Evolutionary conservation across 441 rosid species (phyloP).

Genomic region (Breynia disticha): DNA sequence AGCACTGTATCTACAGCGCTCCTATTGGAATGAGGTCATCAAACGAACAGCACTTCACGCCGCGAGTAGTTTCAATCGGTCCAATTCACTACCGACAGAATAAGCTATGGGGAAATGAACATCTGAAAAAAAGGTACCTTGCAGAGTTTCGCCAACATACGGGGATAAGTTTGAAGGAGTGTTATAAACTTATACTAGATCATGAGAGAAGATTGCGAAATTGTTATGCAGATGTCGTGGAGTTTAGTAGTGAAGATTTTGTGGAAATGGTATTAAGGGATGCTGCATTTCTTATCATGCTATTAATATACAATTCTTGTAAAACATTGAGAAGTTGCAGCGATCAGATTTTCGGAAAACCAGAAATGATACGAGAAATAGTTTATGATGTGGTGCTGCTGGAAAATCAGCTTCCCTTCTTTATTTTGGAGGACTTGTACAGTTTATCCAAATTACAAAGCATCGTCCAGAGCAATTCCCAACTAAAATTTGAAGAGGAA

Average conservation of each 20-base stretch:
- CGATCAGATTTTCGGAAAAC: neutral
- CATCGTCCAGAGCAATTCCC: neutral
- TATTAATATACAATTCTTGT: neutral
- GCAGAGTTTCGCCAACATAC: neutral
- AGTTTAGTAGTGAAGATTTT: neutral
- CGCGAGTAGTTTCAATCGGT: constrained; percentile 11
- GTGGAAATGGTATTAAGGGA: neutral
- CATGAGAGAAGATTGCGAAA: neutral
- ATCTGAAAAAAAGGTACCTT: constrained; percentile 3
- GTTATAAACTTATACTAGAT: neutral
- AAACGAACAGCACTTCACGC: constrained; percentile 9
- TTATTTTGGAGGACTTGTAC: constrained; percentile 1
- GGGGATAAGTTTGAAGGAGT: neutral
- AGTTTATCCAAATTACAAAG: neutral
- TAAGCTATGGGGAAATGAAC: neutral
- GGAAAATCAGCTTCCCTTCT: constrained; percentile 4
- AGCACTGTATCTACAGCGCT: constrained; percentile 5
- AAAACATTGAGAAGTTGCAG: neutral
- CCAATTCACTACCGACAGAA: constrained; percentile 3
- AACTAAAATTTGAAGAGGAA: neutral
- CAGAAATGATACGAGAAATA: neutral
- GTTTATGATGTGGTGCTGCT: neutral
- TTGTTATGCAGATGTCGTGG: constrained; percentile 2
- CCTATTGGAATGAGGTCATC: neutral
- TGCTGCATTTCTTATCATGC: neutral